Base-by-base conservation (phyloP, 139 green algal species). In the Protoeuglena noctilucae region DNA sequence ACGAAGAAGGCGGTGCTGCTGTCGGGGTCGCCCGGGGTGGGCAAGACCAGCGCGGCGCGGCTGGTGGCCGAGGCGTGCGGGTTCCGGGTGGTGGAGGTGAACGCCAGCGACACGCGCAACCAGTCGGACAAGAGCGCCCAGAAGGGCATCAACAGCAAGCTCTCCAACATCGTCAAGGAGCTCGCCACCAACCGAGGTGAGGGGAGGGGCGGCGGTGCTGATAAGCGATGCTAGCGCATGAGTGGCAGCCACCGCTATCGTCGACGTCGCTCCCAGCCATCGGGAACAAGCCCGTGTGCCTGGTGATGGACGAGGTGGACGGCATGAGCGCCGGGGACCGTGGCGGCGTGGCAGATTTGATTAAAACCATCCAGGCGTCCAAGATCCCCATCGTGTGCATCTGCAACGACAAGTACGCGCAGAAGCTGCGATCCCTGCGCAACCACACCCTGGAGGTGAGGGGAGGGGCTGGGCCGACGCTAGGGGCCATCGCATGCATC, bases 231-330 rank as follows among this genome's bases (percentile, higher is more conserved):
- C n/a, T n/a, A n/a, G n/a, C n/a, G n/a, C n/a, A n/a, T n/a, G n/a
- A n/a, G n/a, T n/a, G n/a, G n/a, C n/a, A n/a, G n/a, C n/a, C n/a
- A n/a, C n/a, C n/a, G n/a, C n/a, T n/a, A n/a, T n/a, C n/a, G n/a
- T n/a, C n/a, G n/a, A n/a, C n/a, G n/a, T n/a, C n/a, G n/a, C n/a
- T n/a, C n/a, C n/a, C n/a, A n/a, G n/a, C n/a, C 22, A 58, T 12
- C 14, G 29, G n/a, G n/a, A n/a, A n/a, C n/a, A n/a, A n/a, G n/a
- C n/a, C n/a, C n/a, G n/a, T 89, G 41, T 63, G 45, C 24, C 73
- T 97, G 16, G 74, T 99, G 69, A 97, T 99, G 90, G 91, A 99
- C 55, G 91, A 99, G 72, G 87, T 95, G 40, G 91, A 99, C 62
- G 91, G 91, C 58, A 96, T 99, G 88, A 84, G 67, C 24, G 88